Base-by-base conservation (phyloP, 78 protist species). In the Guillardia theta region DNA sequence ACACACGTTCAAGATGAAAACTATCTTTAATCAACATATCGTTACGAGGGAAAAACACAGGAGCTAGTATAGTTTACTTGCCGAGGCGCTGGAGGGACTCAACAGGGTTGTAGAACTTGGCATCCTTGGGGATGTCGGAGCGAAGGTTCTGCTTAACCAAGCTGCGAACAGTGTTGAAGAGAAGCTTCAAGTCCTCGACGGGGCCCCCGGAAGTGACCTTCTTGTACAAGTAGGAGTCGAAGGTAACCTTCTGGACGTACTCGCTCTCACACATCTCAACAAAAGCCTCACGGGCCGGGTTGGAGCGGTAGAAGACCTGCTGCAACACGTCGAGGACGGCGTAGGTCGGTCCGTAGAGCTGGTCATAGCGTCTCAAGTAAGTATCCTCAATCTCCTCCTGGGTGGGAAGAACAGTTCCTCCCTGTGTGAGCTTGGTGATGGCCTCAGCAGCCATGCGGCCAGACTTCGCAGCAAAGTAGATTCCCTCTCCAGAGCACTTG, bases 401-500 rank as follows among this genome's bases (percentile, higher is more conserved):
- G 76, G 95, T 80, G 8, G 95, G 95, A 30, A 93, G 27, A 30
- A 88, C 46, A n/a, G 47, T 50, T 45, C 95, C 95, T 53, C 77
- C 93, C 95, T 62, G 33, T 41, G 39, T 50, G 41, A 80, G 92
- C 76, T 37, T 36, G 46, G 80, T 92, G 37, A 93, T 78, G 37
- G 90, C 95, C 95, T 93, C 88, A 27, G 93, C 95, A 18, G 93
- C 92, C 95, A 93, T 93, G 77, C 95, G 95, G 44, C 95, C 95
- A 2, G 93, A 80, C 95, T 93, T 93, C 22, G 95, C 95, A n/a
- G 95, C 95, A 44, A 93, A 93, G 95, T 93, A 93, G 95, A 93
- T 93, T 33, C 95, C 95, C 95, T 93, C 95, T 58, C 95, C 95
- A 27, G 95, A 93, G 95, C 95, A 93, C 92, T 93, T 93, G 50